phyloP scores from a whole-genome alignment of 2,329 filamentous ascomycete genomes.

The Trichoderma koningiopsis region DNA sequence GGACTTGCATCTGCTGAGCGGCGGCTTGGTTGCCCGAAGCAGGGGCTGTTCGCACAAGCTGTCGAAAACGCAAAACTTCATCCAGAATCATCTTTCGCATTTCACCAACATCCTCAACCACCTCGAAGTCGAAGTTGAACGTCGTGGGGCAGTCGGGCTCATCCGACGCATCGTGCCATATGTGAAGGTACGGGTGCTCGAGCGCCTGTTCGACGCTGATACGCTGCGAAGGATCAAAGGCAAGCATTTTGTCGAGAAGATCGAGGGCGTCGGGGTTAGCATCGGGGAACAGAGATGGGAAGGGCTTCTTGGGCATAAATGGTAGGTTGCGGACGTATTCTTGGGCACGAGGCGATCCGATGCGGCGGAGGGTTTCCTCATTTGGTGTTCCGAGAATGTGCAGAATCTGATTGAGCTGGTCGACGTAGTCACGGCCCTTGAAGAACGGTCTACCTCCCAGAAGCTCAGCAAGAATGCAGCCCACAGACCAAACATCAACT shows the following conservation, averaged over 20 bases:
- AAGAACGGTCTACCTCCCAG: constrained; percentile 97
- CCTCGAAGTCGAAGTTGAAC: constrained; percentile 98
- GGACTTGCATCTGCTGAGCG: constrained; percentile 50
- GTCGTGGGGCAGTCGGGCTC: constrained; percentile 91
- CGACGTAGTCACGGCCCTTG: constrained; percentile 98
- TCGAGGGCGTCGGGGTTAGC: constrained; percentile 96
- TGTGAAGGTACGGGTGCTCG: constrained; percentile 93
- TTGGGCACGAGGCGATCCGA: constrained; percentile 92
- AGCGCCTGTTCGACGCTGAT: constrained; percentile 94
- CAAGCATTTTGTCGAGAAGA: constrained; percentile 93
- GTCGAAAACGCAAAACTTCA: constrained; percentile 88
- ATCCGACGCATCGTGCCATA: constrained; percentile 98
- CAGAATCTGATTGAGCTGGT: constrained; percentile 98
- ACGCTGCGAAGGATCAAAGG: constrained; percentile 91
- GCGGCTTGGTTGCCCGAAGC: constrained; percentile 39
- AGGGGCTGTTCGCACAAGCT: constrained; percentile 56
- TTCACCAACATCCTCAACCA: constrained; percentile 90
- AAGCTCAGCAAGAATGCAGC: constrained; percentile 94
- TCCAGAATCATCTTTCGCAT: constrained; percentile 98
- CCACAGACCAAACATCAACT: constrained; percentile 99
- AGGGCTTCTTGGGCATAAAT: constrained; percentile 90
- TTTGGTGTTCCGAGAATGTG: constrained; percentile 97
- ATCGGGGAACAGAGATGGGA: constrained; percentile 84
- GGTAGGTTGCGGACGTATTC: constrained; percentile 98
- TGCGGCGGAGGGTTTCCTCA: constrained; percentile 89